These are phyloP conservation scores for Jaltomata sinuosa DNA, from an alignment of 257 asterid genomes.

Conservation along the genomic window DNA sequence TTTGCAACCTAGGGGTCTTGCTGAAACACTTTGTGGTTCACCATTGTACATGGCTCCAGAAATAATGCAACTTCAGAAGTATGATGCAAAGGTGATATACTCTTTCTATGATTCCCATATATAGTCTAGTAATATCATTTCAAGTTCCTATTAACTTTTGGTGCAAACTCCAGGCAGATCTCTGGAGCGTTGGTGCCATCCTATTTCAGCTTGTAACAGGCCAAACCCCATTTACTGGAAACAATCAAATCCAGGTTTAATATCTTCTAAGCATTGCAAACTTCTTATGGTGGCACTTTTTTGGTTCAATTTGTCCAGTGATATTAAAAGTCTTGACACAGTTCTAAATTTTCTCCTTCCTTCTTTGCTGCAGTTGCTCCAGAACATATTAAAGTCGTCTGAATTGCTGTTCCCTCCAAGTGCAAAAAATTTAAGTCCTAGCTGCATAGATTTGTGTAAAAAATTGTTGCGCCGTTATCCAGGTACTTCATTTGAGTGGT, in stretches of 20 bases:
- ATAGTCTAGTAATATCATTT: not conserved
- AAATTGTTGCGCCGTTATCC: constrained; percentile 75
- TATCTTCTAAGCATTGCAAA: not conserved
- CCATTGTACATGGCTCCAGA: constrained; percentile 99
- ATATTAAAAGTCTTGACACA: not conserved
- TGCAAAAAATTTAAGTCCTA: constrained; percentile 45
- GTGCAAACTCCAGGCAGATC: constrained; percentile 78
- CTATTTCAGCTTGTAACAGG: constrained; percentile 84
- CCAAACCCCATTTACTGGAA: constrained; percentile 80
- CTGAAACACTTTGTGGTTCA: constrained; percentile 89
- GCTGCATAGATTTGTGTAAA: constrained; percentile 66
- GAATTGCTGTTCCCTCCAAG: constrained; percentile 73
- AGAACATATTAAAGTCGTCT: constrained; percentile 69
- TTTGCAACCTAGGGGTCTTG: constrained; percentile 67
- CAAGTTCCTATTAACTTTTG: constrained; percentile 18
- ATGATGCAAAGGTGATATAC: constrained; percentile 80
- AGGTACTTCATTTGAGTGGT: constrained; percentile 30
- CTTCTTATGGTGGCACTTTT: not conserved
- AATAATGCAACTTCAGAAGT: constrained; percentile 75
- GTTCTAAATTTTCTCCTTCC: constrained; percentile 7
- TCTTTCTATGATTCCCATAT: constrained; percentile 2
- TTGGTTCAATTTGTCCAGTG: constrained; percentile 5
- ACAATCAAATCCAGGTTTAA: constrained; percentile 53
- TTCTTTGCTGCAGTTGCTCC: constrained; percentile 56
- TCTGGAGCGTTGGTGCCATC: constrained; percentile 94